These are phyloP conservation scores for Calonectria crousiana DNA, from an alignment of 2,329 filamentous ascomycete species.

Conservation along the genomic window DNA sequence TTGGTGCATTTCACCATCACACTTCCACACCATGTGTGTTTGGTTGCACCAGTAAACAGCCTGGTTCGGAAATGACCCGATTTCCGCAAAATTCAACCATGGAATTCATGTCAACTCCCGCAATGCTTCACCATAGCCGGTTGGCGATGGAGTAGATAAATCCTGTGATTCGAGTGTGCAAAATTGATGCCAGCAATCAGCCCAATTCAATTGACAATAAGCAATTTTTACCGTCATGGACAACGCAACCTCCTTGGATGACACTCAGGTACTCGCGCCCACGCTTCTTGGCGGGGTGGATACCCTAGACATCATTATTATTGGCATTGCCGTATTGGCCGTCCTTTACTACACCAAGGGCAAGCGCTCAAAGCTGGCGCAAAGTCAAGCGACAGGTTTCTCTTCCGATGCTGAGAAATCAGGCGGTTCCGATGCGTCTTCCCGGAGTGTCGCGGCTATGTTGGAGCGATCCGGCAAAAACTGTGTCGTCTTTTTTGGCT, in stretches of 20 bases:
- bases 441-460: conserved; percentile 92
- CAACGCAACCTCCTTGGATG: neutral
- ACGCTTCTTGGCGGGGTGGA: neutral
- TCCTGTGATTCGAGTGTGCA: neutral
- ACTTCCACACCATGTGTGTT: neutral
- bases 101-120: neutral
- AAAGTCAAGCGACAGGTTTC: neutral
- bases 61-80: conserved; percentile 3
- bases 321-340: neutral
- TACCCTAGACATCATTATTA: conserved; percentile 7
- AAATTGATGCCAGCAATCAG: neutral
- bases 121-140: neutral
- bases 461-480: conserved; percentile 97
- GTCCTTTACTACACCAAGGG: conserved; percentile 7
- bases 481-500: conserved; percentile 98
- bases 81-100: conserved; percentile 10
- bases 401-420: conserved; percentile 7
- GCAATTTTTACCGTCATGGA: neutral
- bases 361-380: neutral
- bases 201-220: neutral
- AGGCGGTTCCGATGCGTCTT: neutral
- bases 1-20: neutral
- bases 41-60: neutral
- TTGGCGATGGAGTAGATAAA: conserved; percentile 11
- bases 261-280: neutral